These are phyloP conservation scores for Tetraselmis striata DNA, from an alignment of 139 green algal genomes.

Conservation along the genomic window DNA sequence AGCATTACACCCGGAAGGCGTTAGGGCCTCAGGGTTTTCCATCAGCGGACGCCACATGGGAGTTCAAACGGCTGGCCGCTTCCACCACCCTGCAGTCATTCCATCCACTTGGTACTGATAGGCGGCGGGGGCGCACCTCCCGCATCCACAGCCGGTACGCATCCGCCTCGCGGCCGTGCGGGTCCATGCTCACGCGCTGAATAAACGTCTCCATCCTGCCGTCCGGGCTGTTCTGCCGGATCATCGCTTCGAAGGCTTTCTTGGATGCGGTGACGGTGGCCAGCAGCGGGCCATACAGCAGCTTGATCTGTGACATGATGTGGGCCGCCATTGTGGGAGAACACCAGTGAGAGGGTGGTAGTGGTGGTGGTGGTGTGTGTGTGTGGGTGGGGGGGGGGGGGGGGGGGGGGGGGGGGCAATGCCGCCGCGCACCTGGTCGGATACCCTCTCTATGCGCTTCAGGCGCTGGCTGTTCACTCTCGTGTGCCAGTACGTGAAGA, in stretches of 20 bases:
- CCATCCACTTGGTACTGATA: no score
- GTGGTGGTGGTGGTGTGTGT: background rate
- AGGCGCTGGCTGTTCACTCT: conserved; percentile 73
- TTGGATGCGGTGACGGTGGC: conserved; percentile 71
- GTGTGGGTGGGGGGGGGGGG: no score
- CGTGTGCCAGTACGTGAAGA: conserved; percentile 77
- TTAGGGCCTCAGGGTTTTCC: no score
- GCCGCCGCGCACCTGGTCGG: conserved; percentile 56
- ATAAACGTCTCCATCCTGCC: conserved; percentile 52
- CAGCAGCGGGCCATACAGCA: conserved; percentile 78
- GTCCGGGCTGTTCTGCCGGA: conserved; percentile 66
- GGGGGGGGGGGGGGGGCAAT: background rate
- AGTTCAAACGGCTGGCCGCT: no score
- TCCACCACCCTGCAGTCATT: no score
- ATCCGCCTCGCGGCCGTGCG: conserved; percentile 49
- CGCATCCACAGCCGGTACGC: conserved; percentile 76
- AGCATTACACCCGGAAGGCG: no score
- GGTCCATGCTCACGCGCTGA: conserved; percentile 30
- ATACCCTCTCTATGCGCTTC: conserved; percentile 75
- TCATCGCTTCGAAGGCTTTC: conserved; percentile 70
- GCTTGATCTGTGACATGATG: conserved; percentile 28
- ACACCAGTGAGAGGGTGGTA: background rate
- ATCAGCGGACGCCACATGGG: no score
- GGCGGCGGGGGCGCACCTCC: no score
- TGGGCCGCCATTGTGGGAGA: background rate